Evolutionary conservation across 768 basidiomycete species (phyloP), one percentile per base, ranked within the genome.

Genomic region (Pisolithus microcarpus): DNA sequence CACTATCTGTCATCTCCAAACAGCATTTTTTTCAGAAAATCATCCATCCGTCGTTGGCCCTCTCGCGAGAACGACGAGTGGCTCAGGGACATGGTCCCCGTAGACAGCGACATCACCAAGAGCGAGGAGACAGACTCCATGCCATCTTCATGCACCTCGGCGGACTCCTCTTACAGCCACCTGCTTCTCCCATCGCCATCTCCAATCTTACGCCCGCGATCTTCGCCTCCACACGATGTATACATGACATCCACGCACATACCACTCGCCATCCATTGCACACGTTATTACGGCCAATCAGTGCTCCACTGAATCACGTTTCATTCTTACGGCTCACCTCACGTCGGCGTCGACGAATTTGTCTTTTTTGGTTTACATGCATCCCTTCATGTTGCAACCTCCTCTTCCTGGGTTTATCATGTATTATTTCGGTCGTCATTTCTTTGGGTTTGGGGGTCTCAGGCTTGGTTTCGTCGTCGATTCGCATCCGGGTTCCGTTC

Each of bases 1-100:
- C 80, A 78, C 10, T 71, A 78, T 59, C 77, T 84, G 18, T 72
- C 67, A 18, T 75, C 77, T 0, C 75, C 78, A 6, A 52, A 69
- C 38, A 78, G 75, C 63, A 61, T 76, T 26, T 82, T 82, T 55
- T 70, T 68, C 49, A 71, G 69, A 51, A 62, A 70, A 26, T 50
- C 65, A 1, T 48, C 62, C 3, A 26, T 67, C 9, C 66, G 69
- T 15, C 70, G 57, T 37, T 58, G 67, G 9, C 78, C 79, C 16
- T 75, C 71, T 45, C 70, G 75, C 44, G 73, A 71, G 58, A 78
- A 81, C 53, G 77, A 84, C 57, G 69, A 70, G 54, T 84, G 82
- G 82, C 68, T 84, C 49, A 73, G 78, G 64, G 82, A 84, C 69
- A 83, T 81, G 56, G 70, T 83, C 2, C 82, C 82, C 8, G 38